Percentiles rank a stretch among this genome's conserved stretches.
These are phyloP conservation scores for Aspergillus taichungensis DNA, from an alignment of 495 filamentous ascomycete genomes.

Conservation along the genomic window DNA sequence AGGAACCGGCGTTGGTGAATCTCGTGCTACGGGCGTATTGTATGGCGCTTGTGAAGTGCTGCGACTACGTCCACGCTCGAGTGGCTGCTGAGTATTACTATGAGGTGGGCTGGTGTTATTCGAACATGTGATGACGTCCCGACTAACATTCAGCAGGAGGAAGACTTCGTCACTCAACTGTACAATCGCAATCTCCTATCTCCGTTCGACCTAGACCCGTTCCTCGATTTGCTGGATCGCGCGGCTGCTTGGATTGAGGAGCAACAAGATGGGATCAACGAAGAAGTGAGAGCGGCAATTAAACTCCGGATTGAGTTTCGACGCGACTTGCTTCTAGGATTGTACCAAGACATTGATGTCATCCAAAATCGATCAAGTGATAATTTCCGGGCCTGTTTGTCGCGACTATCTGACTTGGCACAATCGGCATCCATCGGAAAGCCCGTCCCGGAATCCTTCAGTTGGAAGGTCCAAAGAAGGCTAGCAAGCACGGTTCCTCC, in stretches of 20 bases:
- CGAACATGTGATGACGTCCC: neutral
- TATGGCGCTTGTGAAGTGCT: conserved; percentile 72
- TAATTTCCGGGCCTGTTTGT: conserved; percentile 35
- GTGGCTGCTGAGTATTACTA: conserved; percentile 76
- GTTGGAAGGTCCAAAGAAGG: conserved; percentile 78
- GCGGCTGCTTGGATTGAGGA: conserved; percentile 48
- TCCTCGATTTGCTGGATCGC: conserved; percentile 50
- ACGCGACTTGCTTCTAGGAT: conserved; percentile 47
- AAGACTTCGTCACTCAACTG: conserved; percentile 88
- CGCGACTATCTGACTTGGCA: conserved; percentile 41
- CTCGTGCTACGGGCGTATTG: conserved; percentile 79
- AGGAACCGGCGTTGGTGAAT: conserved; percentile 45
- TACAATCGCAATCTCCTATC: conserved; percentile 73
- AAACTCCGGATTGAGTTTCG: conserved; percentile 55
- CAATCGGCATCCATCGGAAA: conserved; percentile 53
- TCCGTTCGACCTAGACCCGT: conserved; percentile 45
- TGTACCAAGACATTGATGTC: conserved; percentile 38
- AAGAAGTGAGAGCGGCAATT: conserved; percentile 51
- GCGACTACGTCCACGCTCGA: conserved; percentile 65
- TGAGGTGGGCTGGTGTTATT: conserved; percentile 49
- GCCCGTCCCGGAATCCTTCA: conserved; percentile 69
- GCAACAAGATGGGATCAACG: conserved; percentile 34
- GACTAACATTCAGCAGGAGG: conserved; percentile 52
- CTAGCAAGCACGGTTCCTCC: conserved; percentile 90
- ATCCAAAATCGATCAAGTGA: conserved; percentile 28